These are phyloP conservation scores for Paracamarosporium sp. DNA, from an alignment of 2,329 filamentous ascomycete species.

Conservation along the genomic window DNA sequence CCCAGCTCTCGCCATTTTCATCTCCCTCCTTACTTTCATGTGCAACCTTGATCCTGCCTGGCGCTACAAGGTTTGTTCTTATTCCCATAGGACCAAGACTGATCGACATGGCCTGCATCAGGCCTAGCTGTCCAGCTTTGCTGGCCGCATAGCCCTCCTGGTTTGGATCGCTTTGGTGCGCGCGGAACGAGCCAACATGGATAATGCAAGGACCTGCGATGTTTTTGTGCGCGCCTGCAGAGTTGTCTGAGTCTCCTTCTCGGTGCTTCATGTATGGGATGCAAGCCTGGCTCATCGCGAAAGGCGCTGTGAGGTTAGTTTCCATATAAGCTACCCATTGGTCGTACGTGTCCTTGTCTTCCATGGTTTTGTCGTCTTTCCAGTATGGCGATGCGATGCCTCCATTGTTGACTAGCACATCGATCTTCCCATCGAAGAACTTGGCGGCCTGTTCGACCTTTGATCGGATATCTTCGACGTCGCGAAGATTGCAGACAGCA, in stretches of 20 bases:
- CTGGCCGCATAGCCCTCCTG: slow-evolving; percentile 59
- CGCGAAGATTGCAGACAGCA: slow-evolving; percentile 54
- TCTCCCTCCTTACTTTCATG: slow-evolving; percentile 56
- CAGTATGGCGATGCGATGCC: slow-evolving; percentile 49
- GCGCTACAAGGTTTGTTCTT: slow-evolving; percentile 57
- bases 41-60: slow-evolving; percentile 55
- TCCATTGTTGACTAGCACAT: slow-evolving; percentile 49
- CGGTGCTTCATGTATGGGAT: slow-evolving; percentile 55
- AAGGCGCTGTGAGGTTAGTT: slow-evolving; percentile 56
- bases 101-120: slow-evolving; percentile 60
- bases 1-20: slow-evolving; percentile 50
- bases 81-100: slow-evolving; percentile 53
- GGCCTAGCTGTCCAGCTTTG: slow-evolving; percentile 59
- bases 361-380: slow-evolving; percentile 56
- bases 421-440: slow-evolving; percentile 51
- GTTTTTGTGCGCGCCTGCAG: slow-evolving; percentile 32
- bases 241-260: slow-evolving; percentile 25
- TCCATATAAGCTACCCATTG: slow-evolving; percentile 57
- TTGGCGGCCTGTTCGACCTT: slow-evolving; percentile 51
- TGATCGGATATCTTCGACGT: slow-evolving; percentile 49
- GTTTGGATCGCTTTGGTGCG: slow-evolving; percentile 54
- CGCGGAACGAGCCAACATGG: slow-evolving; percentile 56
- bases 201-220: slow-evolving; percentile 54
- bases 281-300: slow-evolving; percentile 55
- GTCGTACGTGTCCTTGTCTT: slow-evolving; percentile 49